Percentiles rank a stretch among this genome's conserved stretches.
Conservation (phyloP, 2,329 filamentous ascomycete genomes). For the Anthostomella pinea region DNA sequence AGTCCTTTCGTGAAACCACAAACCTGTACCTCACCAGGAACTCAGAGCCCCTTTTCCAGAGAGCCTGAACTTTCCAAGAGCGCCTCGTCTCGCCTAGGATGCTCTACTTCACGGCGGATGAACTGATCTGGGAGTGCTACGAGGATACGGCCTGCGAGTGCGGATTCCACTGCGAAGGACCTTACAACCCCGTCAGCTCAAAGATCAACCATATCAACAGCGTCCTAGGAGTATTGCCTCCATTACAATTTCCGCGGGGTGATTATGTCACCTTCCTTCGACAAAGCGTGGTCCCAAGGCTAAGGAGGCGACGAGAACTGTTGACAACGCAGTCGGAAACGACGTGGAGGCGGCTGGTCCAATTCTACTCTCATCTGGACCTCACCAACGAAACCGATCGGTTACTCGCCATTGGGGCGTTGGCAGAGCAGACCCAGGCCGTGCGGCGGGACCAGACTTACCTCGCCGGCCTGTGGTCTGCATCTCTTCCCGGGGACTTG, state of each 20-base stretch:
- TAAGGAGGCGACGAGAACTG: no score
- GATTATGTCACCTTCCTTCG: no score
- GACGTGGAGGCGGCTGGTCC: conserved; percentile 8
- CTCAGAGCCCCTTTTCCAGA: conserved; percentile 2
- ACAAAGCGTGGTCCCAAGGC: no score
- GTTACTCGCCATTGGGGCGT: conserved; percentile 8
- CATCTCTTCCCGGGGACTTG: conserved; percentile 7
- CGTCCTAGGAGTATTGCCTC: no score
- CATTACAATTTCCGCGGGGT: no score
- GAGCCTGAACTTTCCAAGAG: conserved; percentile 8
- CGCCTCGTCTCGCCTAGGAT: conserved; percentile 15
- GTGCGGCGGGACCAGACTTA: conserved; percentile 5
- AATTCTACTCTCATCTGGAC: conserved; percentile 7
- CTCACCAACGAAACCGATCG: conserved; percentile 9
- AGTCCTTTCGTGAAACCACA: conserved; percentile 1
- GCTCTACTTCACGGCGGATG: conserved; percentile 10
- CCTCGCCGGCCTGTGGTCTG: conserved; percentile 9
- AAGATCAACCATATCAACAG: no score
- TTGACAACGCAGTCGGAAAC: no score
- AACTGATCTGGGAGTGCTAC: conserved; percentile 13
- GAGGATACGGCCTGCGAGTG: conserved; percentile 9
- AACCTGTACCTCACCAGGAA: conserved; percentile 1
- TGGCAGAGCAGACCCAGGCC: conserved; percentile 5
- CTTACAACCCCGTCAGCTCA: no score
- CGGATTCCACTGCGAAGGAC: no score